phyloP scores from a whole-genome alignment of 2,329 filamentous ascomycete genomes.

The Coniosporium tulheliwenetii region DNA sequence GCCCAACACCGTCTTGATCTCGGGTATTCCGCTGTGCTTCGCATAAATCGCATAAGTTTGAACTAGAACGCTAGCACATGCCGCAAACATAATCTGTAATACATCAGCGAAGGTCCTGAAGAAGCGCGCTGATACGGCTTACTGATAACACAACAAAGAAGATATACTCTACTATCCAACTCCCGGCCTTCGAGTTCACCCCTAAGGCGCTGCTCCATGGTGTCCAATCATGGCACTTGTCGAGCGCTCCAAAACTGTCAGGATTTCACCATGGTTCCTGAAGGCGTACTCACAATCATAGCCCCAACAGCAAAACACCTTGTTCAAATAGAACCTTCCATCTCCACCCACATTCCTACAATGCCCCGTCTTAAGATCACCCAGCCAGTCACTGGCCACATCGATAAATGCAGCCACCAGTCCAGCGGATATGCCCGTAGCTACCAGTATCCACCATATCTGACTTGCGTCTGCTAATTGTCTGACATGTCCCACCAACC shows the following conservation, averaged over 20 bases:
- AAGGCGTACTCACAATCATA: slow-evolving; percentile 43
- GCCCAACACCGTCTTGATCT: slow-evolving; percentile 92
- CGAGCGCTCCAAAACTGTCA: slow-evolving; percentile 34
- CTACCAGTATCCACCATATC: slow-evolving; percentile 77
- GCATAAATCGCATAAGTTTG: slow-evolving; percentile 75
- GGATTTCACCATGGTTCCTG: not conserved
- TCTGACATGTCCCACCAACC: slow-evolving; percentile 56
- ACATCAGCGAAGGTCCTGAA: slow-evolving; percentile 9
- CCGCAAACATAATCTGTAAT: slow-evolving; percentile 56
- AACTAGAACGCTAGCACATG: slow-evolving; percentile 63
- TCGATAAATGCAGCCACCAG: slow-evolving; percentile 78
- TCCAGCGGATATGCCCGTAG: slow-evolving; percentile 73
- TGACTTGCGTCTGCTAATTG: slow-evolving; percentile 73
- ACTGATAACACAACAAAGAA: slow-evolving; percentile 80
- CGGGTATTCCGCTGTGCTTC: slow-evolving; percentile 88
- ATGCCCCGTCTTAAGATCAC: slow-evolving; percentile 79
- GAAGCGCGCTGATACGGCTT: slow-evolving; percentile 16
- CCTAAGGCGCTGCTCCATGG: slow-evolving; percentile 67
- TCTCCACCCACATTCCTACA: slow-evolving; percentile 65
- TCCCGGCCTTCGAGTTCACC: slow-evolving; percentile 47
- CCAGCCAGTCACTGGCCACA: slow-evolving; percentile 82
- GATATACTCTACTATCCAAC: slow-evolving; percentile 73
- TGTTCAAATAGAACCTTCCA: slow-evolving; percentile 81
- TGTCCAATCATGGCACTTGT: slow-evolving; percentile 75
- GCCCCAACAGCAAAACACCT: slow-evolving; percentile 83